Conservation (phyloP, 2,329 filamentous ascomycete species). For the Nemania serpens region DNA sequence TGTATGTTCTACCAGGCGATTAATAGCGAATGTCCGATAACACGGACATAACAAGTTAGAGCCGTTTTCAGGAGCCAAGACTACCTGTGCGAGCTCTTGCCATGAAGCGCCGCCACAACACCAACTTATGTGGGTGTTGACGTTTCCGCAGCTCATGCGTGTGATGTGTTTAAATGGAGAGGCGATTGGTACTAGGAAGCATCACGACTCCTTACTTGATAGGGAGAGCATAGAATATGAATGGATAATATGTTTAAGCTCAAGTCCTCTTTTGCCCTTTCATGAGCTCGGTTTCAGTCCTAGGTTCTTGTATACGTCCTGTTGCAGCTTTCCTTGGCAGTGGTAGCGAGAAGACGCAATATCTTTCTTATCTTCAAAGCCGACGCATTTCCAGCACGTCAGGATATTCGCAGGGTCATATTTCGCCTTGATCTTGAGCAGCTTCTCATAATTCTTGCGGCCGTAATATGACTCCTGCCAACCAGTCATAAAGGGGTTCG, state of each 20-base stretch:
- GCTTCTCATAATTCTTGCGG: constrained; percentile 25
- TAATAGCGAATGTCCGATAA: no score
- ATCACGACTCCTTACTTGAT: no score
- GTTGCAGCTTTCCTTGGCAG: constrained; percentile 27
- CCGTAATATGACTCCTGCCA: constrained; percentile 31
- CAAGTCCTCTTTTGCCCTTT: neutral
- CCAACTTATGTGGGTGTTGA: no score
- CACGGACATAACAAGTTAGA: no score
- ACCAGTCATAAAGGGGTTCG: constrained; percentile 29
- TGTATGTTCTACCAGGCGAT: no score
- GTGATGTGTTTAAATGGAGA: neutral
- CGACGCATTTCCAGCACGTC: constrained; percentile 30
- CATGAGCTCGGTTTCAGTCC: constrained; percentile 24
- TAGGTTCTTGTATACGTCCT: constrained; percentile 24
- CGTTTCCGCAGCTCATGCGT: no score
- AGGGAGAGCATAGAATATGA: neutral
- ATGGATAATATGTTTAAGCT: no score
- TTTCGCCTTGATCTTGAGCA: constrained; percentile 26
- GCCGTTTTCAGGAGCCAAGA: no score
- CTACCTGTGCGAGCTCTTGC: no score
- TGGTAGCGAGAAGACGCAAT: constrained; percentile 21
- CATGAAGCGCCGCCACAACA: no score
- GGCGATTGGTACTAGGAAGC: neutral
- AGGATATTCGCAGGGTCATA: constrained; percentile 26
- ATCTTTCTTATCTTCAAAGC: constrained; percentile 24